phyloP scores from a whole-genome alignment of 441 rosid genomes.

The Jatropha multifida region DNA sequence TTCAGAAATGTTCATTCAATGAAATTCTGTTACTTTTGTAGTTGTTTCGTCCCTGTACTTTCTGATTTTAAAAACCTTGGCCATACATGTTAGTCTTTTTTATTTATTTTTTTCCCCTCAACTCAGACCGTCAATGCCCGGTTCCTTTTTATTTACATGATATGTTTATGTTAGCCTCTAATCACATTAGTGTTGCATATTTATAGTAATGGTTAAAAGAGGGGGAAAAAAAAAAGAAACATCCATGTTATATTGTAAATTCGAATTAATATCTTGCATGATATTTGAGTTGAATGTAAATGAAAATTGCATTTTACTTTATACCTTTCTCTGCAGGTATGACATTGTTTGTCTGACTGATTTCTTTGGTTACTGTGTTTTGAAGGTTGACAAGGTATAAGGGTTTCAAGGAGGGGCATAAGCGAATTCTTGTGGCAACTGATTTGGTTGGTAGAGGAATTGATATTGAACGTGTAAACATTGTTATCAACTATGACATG shows the following conservation, averaged over 20 bases:
- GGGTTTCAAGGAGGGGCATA: slow-evolving; percentile 96
- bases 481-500: slow-evolving; percentile 97
- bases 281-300: background rate
- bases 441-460: slow-evolving; percentile 97
- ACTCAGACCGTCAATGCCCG: no score
- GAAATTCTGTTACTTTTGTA: no score
- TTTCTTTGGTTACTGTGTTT: background rate
- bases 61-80: no score
- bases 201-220: background rate
- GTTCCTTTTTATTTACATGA: no score
- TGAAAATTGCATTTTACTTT: background rate
- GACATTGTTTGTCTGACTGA: background rate
- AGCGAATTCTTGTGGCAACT: slow-evolving; percentile 93
- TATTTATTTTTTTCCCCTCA: no score
- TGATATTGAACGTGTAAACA: slow-evolving; percentile 97
- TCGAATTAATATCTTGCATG: background rate
- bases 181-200: background rate
- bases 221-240: background rate
- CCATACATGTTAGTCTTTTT: no score
- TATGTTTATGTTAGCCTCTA: no score
- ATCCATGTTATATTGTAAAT: background rate
- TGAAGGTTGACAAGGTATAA: slow-evolving; percentile 89
- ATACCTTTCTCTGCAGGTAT: background rate
- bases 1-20: no score
- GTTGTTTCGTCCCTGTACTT: no score